Percentiles rank a stretch among this genome's conserved stretches.
These are phyloP conservation scores for Penicillium paxilli DNA, from an alignment of 495 filamentous ascomycete species.

Conservation along the genomic window DNA sequence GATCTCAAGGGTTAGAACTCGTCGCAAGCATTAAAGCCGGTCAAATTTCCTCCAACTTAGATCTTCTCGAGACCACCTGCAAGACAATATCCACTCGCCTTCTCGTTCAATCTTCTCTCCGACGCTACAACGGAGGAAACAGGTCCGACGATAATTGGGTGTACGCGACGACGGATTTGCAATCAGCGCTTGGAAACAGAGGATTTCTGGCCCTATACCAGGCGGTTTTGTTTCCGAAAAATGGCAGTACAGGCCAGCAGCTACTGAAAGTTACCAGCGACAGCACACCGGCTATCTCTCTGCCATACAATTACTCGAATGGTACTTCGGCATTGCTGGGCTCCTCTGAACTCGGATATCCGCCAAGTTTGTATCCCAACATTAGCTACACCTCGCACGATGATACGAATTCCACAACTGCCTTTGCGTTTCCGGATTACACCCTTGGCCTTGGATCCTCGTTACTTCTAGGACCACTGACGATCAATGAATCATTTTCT, in stretches of 20 bases:
- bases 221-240: slow-evolving; percentile 63
- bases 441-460: slow-evolving; percentile 50
- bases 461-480: slow-evolving; percentile 67
- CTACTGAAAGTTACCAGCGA: slow-evolving; percentile 63
- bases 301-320: slow-evolving; percentile 59
- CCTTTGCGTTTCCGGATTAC: slow-evolving; percentile 42
- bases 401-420: slow-evolving; percentile 33
- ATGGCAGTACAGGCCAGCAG: slow-evolving; percentile 48
- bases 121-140: slow-evolving; percentile 61
- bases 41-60: slow-evolving; percentile 72
- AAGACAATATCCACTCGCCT: slow-evolving; percentile 66
- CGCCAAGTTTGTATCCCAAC: slow-evolving; percentile 70
- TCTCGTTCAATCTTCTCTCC: slow-evolving; percentile 62
- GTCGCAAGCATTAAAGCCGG: slow-evolving; percentile 84
- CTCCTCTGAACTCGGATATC: slow-evolving; percentile 60
- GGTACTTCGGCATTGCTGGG: slow-evolving; percentile 60
- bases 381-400: slow-evolving; percentile 56
- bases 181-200: slow-evolving; percentile 57
- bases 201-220: slow-evolving; percentile 56
- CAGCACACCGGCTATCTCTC: slow-evolving; percentile 41
- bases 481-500: slow-evolving; percentile 67
- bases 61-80: slow-evolving; percentile 70
- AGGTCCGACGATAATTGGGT: slow-evolving; percentile 54
- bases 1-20: slow-evolving; percentile 61
- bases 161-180: slow-evolving; percentile 55